A percentile compares a stretch with the other conserved stretches of the same genome.
Conservation (phyloP, 768 basidiomycete species). For the Suillus weaverae region DNA sequence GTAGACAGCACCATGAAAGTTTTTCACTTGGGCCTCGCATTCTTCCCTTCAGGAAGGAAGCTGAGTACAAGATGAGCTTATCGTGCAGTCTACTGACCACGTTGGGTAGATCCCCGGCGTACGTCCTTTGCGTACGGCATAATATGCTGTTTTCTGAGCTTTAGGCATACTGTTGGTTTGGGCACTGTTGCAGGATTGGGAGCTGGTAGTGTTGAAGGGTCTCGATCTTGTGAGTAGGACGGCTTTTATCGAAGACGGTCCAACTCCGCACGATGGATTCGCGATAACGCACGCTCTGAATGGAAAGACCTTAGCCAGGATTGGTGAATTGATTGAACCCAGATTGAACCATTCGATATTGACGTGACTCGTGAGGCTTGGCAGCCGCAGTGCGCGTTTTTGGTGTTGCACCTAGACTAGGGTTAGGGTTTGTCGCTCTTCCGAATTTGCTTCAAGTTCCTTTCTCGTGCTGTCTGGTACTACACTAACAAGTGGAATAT, state of each 20-base stretch:
- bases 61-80: not conserved
- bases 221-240: not conserved
- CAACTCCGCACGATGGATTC: not conserved
- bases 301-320: slow-evolving; percentile 10
- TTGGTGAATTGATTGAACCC: slow-evolving; percentile 3
- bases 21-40: slow-evolving; percentile 65
- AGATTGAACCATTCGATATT: not conserved
- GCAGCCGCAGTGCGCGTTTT: not conserved
- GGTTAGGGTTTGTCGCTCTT: not conserved
- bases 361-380: not conserved
- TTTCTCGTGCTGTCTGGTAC: no score
- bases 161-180: slow-evolving; percentile 33
- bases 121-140: slow-evolving; percentile 71
- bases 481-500: not conserved
- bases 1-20: slow-evolving; percentile 58
- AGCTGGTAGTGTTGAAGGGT: not conserved
- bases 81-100: slow-evolving; percentile 51
- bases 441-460: not conserved
- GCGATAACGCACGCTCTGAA: slow-evolving; percentile 3
- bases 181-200: not conserved
- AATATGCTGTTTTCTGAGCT: slow-evolving; percentile 51
- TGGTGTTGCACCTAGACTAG: not conserved
- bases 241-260: not conserved
- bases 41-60: slow-evolving; percentile 55
- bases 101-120: slow-evolving; percentile 64